Conservation (phyloP, 192 early-diverging fungal genomes). For the Hyaloraphidium curvatum region DNA sequence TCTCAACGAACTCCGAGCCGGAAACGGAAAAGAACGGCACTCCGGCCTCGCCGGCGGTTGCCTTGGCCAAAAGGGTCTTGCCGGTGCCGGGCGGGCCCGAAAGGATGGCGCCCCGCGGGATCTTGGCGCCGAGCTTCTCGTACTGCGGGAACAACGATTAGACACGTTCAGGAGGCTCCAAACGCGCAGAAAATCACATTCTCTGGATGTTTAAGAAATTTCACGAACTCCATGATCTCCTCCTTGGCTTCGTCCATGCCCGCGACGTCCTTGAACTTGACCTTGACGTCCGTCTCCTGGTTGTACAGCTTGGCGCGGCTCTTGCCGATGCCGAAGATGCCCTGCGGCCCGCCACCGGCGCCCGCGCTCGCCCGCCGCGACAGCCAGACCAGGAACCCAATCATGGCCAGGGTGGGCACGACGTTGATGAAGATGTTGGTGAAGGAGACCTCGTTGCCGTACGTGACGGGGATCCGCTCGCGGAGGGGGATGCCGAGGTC, state of each 20-base stretch:
- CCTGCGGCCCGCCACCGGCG: constrained; percentile 36
- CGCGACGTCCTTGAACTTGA: constrained; percentile 98
- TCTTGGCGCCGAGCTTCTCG: constrained; percentile 90
- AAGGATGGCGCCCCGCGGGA: constrained; percentile 93
- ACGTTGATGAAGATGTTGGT: constrained; percentile 63
- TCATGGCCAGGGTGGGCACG: constrained; percentile 75
- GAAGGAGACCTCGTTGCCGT: constrained; percentile 59
- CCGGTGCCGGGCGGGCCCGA: constrained; percentile 66
- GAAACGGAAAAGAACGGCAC: constrained; percentile 97
- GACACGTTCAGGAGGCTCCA: too few species aligned
- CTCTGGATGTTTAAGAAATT: constrained; percentile 13
- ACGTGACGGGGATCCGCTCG: constrained; percentile 84
- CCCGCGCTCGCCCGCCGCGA: constrained; percentile 52
- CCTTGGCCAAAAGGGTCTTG: constrained; percentile 97
- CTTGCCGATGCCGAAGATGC: constrained; percentile 94
- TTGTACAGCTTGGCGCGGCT: constrained; percentile 91
- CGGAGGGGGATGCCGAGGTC: constrained; percentile 77
- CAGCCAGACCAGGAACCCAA: constrained; percentile 75
- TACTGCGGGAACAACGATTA: constrained; percentile 44
- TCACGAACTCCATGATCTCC: constrained; percentile 99
- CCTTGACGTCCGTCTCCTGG: constrained; percentile 85
- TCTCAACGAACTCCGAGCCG: constrained; percentile 97
- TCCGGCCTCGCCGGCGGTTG: constrained; percentile 96
- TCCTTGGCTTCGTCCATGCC: constrained; percentile 98
- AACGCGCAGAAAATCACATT: too few species aligned